These are phyloP conservation scores for Cicer judaicum DNA, from an alignment of 306 rosid species.

Conservation along the genomic window DNA sequence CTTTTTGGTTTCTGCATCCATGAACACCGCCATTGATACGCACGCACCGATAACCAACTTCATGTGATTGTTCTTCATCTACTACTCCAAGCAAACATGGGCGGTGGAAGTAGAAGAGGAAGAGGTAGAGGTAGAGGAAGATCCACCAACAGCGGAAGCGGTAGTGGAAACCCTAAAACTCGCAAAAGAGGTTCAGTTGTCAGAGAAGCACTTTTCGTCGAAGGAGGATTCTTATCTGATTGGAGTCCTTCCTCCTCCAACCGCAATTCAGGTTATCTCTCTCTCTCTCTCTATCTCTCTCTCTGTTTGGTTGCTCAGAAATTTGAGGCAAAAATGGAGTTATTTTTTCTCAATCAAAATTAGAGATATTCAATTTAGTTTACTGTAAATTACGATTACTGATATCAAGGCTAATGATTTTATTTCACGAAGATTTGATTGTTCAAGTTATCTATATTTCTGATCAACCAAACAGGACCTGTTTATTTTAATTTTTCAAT, in stretches of 20 bases:
- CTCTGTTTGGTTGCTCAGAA: conserved; percentile 28
- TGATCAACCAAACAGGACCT: conserved; percentile 17
- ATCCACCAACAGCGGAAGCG: conserved; percentile 38
- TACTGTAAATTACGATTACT: neutral
- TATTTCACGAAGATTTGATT: neutral
- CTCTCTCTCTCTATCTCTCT: neutral
- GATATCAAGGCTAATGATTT: neutral
- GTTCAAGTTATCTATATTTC: neutral
- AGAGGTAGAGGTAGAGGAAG: conserved; percentile 47
- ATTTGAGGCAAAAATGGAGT: neutral
- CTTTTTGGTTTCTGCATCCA: too few species aligned
- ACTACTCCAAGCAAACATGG: conserved; percentile 50
- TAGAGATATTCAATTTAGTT: neutral
- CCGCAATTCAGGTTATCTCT: conserved; percentile 58
- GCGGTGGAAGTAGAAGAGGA: conserved; percentile 68
- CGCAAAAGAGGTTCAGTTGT: conserved; percentile 53
- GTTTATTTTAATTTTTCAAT: neutral
- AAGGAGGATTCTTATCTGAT: conserved; percentile 81
- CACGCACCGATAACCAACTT: neutral
- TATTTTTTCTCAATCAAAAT: neutral
- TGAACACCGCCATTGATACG: conserved; percentile 22
- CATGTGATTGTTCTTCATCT: neutral
- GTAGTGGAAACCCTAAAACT: conserved; percentile 28
- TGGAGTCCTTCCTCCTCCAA: conserved; percentile 52
- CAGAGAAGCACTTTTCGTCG: conserved; percentile 57